Evolutionary conservation across 2,329 filamentous ascomycete genomes (phyloP), one percentile per base, ranked within the genome.

Genomic region (Aspergillus sp.): DNA sequence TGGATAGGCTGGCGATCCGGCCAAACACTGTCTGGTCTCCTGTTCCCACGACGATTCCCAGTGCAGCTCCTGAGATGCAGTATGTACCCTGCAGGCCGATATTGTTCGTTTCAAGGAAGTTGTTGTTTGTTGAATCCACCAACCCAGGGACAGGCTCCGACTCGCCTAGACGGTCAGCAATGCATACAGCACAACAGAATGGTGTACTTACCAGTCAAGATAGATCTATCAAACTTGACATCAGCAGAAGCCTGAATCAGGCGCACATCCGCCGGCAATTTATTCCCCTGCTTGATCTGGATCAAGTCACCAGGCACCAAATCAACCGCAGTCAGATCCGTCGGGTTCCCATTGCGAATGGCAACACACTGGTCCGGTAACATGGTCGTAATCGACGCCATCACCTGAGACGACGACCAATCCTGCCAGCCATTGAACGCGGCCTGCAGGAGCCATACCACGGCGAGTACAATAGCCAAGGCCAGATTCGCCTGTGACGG

Each of bases 81-180:
- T 92, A 88, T 0, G 89, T 91, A n/a, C 90, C 89, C 68, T 91
- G 89, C 9, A 93, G 80, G 20, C 89, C 89, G 53, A 93, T 90
- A 65, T 86, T 89, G 52, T 84, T 83, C 3, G 89, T 92, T 69
- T 93, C 89, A 30, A 93, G 83, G 66, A 90, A 91, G 70, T 91
- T 91, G 40, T 82, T 78, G 66, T 91, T 88, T 0, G 86, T 88
- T 0, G 81, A 83, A n/a, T 89, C 81, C 13, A 89, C 80, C 0
- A 84, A 83, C 2, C 83, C 89, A 3, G 82, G 75, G 5, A 91
- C 74, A 2, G 88, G 87, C 8, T 83, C 76, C 2, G 88, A 87
- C 78, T 89, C 87, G 51, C 87, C 87, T 83, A 85, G 84, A 45
- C n/a, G 8, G 17, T 34, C 52, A 49, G 54, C 27, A 42, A 13